Conservation (phyloP, 2,329 filamentous ascomycete species). For the Exophiala aquamarina region DNA sequence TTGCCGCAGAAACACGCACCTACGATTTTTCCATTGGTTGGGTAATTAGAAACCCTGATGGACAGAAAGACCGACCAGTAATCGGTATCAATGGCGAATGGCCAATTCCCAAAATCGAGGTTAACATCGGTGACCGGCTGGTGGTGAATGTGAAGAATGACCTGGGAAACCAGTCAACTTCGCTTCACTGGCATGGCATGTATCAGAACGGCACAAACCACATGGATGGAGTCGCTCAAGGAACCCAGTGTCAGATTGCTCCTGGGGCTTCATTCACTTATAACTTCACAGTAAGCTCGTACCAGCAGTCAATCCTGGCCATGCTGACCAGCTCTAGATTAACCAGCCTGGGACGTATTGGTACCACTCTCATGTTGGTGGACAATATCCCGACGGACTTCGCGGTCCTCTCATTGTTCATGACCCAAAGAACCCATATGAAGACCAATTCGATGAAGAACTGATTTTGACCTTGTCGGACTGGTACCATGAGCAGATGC, state of each 20-base stretch:
- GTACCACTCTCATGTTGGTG: constrained; percentile 71
- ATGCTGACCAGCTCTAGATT: constrained; percentile 37
- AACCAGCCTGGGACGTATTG: constrained; percentile 73
- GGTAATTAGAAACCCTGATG: constrained; percentile 72
- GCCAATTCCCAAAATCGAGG: constrained; percentile 63
- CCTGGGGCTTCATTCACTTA: constrained; percentile 68
- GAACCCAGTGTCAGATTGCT: constrained; percentile 67
- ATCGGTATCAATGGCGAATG: constrained; percentile 77
- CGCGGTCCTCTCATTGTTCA: constrained; percentile 65
- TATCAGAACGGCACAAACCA: constrained; percentile 66
- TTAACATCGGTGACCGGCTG: constrained; percentile 37
- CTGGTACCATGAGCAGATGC: constrained; percentile 67
- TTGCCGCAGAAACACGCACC: constrained; percentile 32
- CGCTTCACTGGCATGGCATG: constrained; percentile 66
- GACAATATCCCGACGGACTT: constrained; percentile 70
- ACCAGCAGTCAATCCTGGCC: neutral
- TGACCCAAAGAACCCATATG: constrained; percentile 61
- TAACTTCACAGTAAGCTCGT: constrained; percentile 59
- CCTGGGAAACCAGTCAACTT: constrained; percentile 39
- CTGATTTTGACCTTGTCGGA: constrained; percentile 65
- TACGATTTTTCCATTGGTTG: constrained; percentile 71
- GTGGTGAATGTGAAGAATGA: constrained; percentile 41
- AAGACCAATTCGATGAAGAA: constrained; percentile 61
- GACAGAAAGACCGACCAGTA: constrained; percentile 60
- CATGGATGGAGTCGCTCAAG: constrained; percentile 69